Base-by-base conservation (phyloP, 1,139 yeast genomes). In the Kodamaea fungicola region DNA sequence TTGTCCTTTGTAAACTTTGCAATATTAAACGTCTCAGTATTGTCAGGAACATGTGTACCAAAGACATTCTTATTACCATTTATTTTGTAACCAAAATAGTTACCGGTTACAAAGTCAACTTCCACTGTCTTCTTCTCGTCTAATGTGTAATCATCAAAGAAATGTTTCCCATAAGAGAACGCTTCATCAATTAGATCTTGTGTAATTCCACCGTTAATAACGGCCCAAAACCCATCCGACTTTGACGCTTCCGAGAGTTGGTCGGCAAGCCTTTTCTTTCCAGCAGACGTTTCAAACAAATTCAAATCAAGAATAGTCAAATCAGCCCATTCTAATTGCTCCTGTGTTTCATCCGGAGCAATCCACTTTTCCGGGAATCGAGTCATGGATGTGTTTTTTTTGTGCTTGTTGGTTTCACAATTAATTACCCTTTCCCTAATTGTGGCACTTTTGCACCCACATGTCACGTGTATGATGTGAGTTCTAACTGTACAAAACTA, bases 161-260 rank as follows among this genome's bases (percentile, higher is more conserved):
- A 59, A 28, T 51, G 59, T 35, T 52, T 51, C 6, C 64, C 67
- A 24, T 59, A 48, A 3, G 59, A 51, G 40, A 59, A 62, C 27
- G 52, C 54, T 31, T 56, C 51, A 28, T 56, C 41, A 28, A 62
- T 51, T 27, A 61, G 59, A 12, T 54, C 54, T 30, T 56, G 52
- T 6, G 51, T 36, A 4, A 61, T 47, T 1, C 64, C 67, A 28
- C 52, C 51, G 32, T 55, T 56, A 9, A 46, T 41, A 6, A 62
- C 55, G 1, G 62, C 61, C 62, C 62, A 62, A 41, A 62, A 62
- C 9, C 68, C 68, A 28, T 61, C 64, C 12, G 52, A 48, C 4
- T 51, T 48, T 13, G 59, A 57, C 1, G 66, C 67, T 7, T 41
- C 31, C 29, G 55, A 47, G 16, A 62, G 49, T 23, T 59, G 51